Percentiles rank a stretch among this genome's conserved stretches.
phyloP scores from a whole-genome alignment of 345 rosid species.

The Gossypium raimondii region DNA sequence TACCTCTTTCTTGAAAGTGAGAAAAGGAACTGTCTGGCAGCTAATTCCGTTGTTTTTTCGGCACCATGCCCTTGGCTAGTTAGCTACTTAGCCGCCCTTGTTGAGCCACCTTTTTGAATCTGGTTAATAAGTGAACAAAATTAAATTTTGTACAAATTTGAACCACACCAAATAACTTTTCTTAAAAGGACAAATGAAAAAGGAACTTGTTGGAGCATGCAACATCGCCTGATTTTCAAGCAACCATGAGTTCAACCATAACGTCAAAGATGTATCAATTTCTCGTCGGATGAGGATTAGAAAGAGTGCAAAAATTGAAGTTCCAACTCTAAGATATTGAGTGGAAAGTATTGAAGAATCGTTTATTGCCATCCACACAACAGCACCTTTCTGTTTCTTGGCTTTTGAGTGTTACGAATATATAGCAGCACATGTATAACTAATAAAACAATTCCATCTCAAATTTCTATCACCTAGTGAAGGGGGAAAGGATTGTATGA shows the following conservation, averaged over 20 bases:
- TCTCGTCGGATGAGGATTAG: not conserved
- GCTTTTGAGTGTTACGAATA: no score
- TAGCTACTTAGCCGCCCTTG: not conserved
- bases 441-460: no score
- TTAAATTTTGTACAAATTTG: not conserved
- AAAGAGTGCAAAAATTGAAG: no score
- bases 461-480: no score
- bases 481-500: no score
- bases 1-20: not conserved
- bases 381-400: no score
- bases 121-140: not conserved
- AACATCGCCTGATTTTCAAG: not conserved
- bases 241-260: not conserved
- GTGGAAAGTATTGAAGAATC: not conserved
- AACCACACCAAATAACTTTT: not conserved
- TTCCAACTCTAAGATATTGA: no score
- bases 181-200: not conserved
- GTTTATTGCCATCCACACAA: not conserved
- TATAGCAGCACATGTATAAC: no score
- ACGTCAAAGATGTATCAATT: not conserved
- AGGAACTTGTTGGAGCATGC: not conserved
- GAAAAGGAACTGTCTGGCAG: not conserved
- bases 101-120: not conserved
- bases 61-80: not conserved
- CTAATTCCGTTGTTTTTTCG: not conserved